Base-by-base conservation (phyloP, 805 yeast species). In the Martiniozyma abietophila region DNA sequence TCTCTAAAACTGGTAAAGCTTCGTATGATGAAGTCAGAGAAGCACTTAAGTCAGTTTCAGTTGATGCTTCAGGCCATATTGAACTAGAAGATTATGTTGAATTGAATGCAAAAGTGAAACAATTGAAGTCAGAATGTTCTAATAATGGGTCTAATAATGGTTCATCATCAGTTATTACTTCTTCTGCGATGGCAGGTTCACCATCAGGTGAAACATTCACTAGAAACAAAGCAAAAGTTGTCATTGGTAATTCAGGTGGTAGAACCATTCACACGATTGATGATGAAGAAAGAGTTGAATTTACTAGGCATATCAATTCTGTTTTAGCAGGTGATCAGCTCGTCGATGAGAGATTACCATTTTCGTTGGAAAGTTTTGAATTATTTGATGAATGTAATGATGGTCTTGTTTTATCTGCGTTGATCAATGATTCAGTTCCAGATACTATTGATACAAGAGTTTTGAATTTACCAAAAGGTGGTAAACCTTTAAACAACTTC, bases 381-480 rank as follows among this genome's bases (percentile, higher is more conserved):
- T 69, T 92, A 39, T 92, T 92, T 53, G 98, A 92, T 59, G 97
- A 92, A 61, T 85, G 95, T 62, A 74, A 85, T 45, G 98, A 92
- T 58, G 97, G 98, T 46, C 67, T 92, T 50, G 86, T 92, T 18
- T 66, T 92, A 38, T 86, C 97, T 15, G 83, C 85, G 58, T 76
- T 92, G 54, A 86, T 92, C 58, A 92, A 92, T 57, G 98, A 92
- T 61, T 85, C 96, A 21, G 98, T 92, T 22, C 96, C 97, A 7
- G 96, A 92, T 61, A 92, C 98, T 8, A 92, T 92, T 50, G 98
- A 92, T 64, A 88, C 96, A 8, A 82, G 98, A 69, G 98, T 92
- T 12, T 71, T 92, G 54, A 92, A 92, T 59, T 65, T 78, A 56
- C 94, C 97, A 18, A 81, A 80, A 56, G 70, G 71, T 47, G 81